phyloP scores from a whole-genome alignment of 2,329 filamentous ascomycete species.

The Penicillium sp. region DNA sequence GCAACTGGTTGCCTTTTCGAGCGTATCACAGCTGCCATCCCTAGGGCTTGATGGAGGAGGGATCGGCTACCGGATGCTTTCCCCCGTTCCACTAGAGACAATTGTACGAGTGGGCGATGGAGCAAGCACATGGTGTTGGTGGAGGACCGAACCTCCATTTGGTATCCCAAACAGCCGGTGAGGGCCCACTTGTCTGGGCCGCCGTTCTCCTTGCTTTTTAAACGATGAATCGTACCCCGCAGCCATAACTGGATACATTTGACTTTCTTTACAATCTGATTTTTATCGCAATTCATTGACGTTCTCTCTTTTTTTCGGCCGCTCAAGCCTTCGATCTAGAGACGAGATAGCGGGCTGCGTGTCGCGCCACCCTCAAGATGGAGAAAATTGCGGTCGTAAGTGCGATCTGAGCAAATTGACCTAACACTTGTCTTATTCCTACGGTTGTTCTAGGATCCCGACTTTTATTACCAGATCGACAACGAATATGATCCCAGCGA shows the following conservation, averaged over 20 bases:
- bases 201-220: background rate
- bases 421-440: background rate
- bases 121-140: background rate
- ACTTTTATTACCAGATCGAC: background rate
- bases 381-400: constrained; percentile 1
- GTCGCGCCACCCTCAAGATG: background rate
- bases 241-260: background rate
- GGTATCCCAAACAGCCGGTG: background rate
- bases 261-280: background rate
- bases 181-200: background rate
- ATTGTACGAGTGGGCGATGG: background rate
- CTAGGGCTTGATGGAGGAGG: background rate
- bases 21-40: background rate
- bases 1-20: background rate
- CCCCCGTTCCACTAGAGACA: background rate
- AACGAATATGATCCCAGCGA: background rate
- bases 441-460: background rate
- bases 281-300: background rate
- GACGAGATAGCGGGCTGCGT: background rate
- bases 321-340: background rate
- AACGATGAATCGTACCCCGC: background rate
- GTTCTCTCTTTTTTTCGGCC: background rate
- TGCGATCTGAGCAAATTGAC: background rate
- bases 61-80: background rate
- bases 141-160: background rate